Evolutionary conservation across 148 eudicot species (phyloP).

Genomic region (Chenopodium formosanum): DNA sequence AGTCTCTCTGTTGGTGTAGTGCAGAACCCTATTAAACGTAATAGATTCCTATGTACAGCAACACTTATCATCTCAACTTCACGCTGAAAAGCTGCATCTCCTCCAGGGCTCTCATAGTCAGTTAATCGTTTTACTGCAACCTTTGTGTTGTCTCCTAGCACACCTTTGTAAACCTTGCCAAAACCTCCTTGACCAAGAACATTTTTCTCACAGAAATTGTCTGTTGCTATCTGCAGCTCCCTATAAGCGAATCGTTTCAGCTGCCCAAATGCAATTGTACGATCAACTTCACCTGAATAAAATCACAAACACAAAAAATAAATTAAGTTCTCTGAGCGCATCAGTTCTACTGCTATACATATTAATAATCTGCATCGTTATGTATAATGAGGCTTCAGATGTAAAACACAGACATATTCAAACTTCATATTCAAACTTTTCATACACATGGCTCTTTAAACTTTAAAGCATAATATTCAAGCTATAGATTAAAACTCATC

Average conservation of each 20-base stretch:
- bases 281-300: slow-evolving; percentile 83
- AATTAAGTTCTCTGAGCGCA: background rate
- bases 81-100: slow-evolving; percentile 89
- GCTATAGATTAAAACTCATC: background rate
- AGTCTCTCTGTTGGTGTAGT: slow-evolving; percentile 98
- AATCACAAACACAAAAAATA: slow-evolving; percentile 1
- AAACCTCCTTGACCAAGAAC: slow-evolving; percentile 98
- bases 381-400: background rate
- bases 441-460: background rate
- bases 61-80: slow-evolving; percentile 99
- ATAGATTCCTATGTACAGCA: slow-evolving; percentile 87
- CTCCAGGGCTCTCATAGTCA: slow-evolving; percentile 88
- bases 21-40: slow-evolving; percentile 90
- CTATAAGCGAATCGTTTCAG: slow-evolving; percentile 89
- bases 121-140: slow-evolving; percentile 90
- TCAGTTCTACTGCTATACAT: background rate
- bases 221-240: slow-evolving; percentile 94
- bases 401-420: too few relatives aligned
- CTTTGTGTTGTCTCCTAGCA: slow-evolving; percentile 71
- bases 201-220: slow-evolving; percentile 79
- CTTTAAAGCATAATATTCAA: too few relatives aligned
- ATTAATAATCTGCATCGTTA: slow-evolving; percentile 1
- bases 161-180: slow-evolving; percentile 95
- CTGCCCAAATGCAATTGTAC: slow-evolving; percentile 87
- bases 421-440: too few relatives aligned